phyloP scores from a whole-genome alignment of 371 early-diverging fungal species.

The Saksenaea vasiformis region DNA sequence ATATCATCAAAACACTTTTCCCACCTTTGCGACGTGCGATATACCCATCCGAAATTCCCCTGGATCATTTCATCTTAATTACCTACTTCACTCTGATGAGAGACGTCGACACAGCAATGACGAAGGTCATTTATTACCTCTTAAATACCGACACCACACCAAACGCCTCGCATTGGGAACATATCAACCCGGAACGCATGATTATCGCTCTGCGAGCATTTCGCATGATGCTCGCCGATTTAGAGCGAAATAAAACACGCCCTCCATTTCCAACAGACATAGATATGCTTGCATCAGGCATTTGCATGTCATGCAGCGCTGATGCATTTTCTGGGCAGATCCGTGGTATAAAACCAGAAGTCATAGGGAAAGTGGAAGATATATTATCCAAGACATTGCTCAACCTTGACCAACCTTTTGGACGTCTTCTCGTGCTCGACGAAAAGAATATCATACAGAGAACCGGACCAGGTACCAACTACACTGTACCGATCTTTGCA shows the following conservation, averaged over 20 bases:
- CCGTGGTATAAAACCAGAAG: constrained; percentile 46
- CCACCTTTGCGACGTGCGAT: constrained; percentile 69
- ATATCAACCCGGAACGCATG: constrained; percentile 72
- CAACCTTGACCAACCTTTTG: constrained; percentile 60
- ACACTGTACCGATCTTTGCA: constrained; percentile 39
- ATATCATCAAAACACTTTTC: constrained; percentile 69
- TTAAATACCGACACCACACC: constrained; percentile 60
- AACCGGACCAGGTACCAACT: constrained; percentile 21
- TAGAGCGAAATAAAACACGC: constrained; percentile 54
- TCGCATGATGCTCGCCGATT: constrained; percentile 67
- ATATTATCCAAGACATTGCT: constrained; percentile 53
- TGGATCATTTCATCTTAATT: constrained; percentile 80
- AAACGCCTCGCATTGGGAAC: constrained; percentile 47
- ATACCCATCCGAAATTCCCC: constrained; percentile 70
- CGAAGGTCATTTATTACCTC: constrained; percentile 67
- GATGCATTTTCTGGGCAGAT: constrained; percentile 40
- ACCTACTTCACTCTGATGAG: constrained; percentile 79
- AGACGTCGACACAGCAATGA: constrained; percentile 80
- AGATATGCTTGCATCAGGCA: constrained; percentile 48
- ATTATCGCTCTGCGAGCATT: constrained; percentile 78
- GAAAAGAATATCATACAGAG: constrained; percentile 53
- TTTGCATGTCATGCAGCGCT: constrained; percentile 37
- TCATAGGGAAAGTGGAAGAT: constrained; percentile 58
- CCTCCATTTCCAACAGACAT: constrained; percentile 61
- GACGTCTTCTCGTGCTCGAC: constrained; percentile 48